Percentiles rank a stretch among this genome's conserved stretches.
These are phyloP conservation scores for Hymenoscyphus albidus DNA, from an alignment of 2,329 filamentous ascomycete genomes.

Conservation along the genomic window DNA sequence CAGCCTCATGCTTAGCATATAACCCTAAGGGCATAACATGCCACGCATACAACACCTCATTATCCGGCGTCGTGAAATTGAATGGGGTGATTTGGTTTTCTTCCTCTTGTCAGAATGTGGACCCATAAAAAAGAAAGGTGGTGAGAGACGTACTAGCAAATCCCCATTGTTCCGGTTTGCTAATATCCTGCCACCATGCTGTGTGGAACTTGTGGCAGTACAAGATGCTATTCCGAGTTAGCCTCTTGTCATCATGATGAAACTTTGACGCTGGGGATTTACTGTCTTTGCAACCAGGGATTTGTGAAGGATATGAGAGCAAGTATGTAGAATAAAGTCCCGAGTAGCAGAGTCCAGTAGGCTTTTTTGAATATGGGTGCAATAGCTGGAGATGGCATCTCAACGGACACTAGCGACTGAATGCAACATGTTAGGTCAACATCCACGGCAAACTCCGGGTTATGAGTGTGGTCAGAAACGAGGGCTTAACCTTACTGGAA, in stretches of 20 bases:
- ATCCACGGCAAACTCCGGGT: slow-evolving; percentile 4
- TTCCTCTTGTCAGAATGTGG: slow-evolving; percentile 35
- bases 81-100: slow-evolving; percentile 89
- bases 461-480: background rate
- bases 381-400: slow-evolving; percentile 30
- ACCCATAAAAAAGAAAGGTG: slow-evolving; percentile 2
- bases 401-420: background rate
- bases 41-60: slow-evolving; percentile 80
- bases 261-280: slow-evolving; percentile 36
- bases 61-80: slow-evolving; percentile 68
- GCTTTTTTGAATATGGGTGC: slow-evolving; percentile 45
- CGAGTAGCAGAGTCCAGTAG: slow-evolving; percentile 50
- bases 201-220: slow-evolving; percentile 81
- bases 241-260: background rate
- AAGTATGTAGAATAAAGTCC: slow-evolving; percentile 61
- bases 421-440: slow-evolving; percentile 4
- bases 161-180: slow-evolving; percentile 76
- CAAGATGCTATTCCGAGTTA: slow-evolving; percentile 50
- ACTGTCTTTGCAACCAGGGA: slow-evolving; percentile 78
- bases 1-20: slow-evolving; percentile 67
- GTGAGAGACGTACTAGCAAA: slow-evolving; percentile 64
- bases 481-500: background rate
- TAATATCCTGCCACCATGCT: slow-evolving; percentile 66
- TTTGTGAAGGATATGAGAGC: slow-evolving; percentile 64
- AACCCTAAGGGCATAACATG: slow-evolving; percentile 78